Base-by-base conservation (phyloP, 495 filamentous ascomycete genomes). In the Hypomontagnella monticulosa region DNA sequence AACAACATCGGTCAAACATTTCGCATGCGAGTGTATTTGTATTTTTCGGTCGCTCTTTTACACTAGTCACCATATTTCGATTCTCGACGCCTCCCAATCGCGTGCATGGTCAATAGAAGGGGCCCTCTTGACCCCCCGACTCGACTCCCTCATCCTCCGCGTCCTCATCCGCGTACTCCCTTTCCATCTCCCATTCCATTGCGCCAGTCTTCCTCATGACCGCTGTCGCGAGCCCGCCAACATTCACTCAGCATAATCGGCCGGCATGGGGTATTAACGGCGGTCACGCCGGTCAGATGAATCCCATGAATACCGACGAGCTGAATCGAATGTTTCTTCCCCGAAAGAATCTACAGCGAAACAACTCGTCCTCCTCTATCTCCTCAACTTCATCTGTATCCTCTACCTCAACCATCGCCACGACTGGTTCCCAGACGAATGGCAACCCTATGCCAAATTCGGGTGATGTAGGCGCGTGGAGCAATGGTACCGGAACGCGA, bases 181-280 rank as follows among this genome's bases (percentile, higher is more conserved):
- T 55, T 74, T 76, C 57, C 67, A 73, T 64, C 72, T 68, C 54
- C 40, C 47, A 66, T 50, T 43, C 47, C 63, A 42, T 57, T 38
- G 47, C 41, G 58, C 57, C 63, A 66, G 49, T 60, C 63, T 70
- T 73, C 73, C 71, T 69, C 75, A 99, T 99, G 95, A 99, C 95
- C 85, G 95, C 95, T 78, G 94, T 99, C 79, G 95, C 93, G 73
- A 91, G 88, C 80, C 93, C 91, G 63, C 91, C 91, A 77, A 93
- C 88, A 78, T 93, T 97, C 77, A 88, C 93, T 81, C 82, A 81
- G 60, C 77, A 81, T 66, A 85, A 80, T 58, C 82, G 87, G 60
- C 79, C 85, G 76, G 80, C 81, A 87, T 89, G 87, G 87, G 80
- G 81, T 84, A 79, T 84, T 88, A 88, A 89, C 86, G 86, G 87